Conservation (phyloP, 768 basidiomycete genomes). For the Amanita fuliginea region DNA sequence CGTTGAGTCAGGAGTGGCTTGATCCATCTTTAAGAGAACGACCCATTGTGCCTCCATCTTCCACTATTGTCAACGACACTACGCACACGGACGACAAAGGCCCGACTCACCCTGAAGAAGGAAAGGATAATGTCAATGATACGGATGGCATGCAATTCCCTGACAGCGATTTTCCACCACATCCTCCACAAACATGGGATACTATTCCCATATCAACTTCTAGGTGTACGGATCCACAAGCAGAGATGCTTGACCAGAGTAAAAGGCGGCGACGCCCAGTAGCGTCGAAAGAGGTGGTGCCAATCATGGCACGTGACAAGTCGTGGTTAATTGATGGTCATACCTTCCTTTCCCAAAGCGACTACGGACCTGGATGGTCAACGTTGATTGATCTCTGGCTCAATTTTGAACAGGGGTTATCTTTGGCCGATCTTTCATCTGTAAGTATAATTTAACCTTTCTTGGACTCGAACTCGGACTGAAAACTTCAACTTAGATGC, state of each 20-base stretch:
- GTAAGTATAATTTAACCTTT: background rate
- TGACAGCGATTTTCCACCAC: background rate
- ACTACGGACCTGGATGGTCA: background rate
- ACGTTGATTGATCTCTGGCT: conserved; percentile 2
- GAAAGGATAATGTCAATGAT: background rate
- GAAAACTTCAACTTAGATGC: background rate
- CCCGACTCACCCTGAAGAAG: background rate
- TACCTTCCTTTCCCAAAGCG: background rate
- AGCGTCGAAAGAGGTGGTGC: background rate
- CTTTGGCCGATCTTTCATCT: background rate
- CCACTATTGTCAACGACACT: too few relatives aligned
- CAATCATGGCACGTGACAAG: background rate
- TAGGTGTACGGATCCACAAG: background rate
- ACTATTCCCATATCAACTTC: background rate
- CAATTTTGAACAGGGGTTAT: conserved; percentile 1
- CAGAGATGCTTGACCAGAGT: too few relatives aligned
- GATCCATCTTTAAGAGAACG: too few relatives aligned
- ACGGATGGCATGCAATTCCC: background rate
- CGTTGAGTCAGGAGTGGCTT: too few relatives aligned
- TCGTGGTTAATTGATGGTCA: conserved; percentile 1
- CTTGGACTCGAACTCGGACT: background rate
- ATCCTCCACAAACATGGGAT: background rate
- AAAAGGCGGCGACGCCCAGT: background rate
- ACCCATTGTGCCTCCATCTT: too few relatives aligned
- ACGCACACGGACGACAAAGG: background rate